Conservation (phyloP, 176 grass and related monocot species). For the Panicum miliaceum region DNA sequence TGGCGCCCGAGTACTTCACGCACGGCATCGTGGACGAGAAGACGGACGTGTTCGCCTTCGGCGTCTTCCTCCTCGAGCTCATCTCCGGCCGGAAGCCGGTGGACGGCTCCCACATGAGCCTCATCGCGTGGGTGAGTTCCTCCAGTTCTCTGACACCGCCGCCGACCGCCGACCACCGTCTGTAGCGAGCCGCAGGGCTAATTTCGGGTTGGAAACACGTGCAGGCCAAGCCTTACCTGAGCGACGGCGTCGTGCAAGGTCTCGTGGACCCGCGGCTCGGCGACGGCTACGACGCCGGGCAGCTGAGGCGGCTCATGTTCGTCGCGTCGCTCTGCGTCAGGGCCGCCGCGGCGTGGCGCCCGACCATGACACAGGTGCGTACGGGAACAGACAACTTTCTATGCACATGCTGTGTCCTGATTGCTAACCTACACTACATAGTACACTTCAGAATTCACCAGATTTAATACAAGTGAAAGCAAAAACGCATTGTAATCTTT, state of each 20-base stretch:
- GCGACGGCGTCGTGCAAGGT: slow-evolving; percentile 64
- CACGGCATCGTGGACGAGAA: slow-evolving; percentile 96
- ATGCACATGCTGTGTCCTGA: neutral
- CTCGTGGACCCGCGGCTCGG: slow-evolving; percentile 79
- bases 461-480: neutral
- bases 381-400: neutral
- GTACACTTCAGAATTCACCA: neutral
- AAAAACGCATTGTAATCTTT: neutral
- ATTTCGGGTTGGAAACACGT: neutral
- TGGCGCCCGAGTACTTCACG: slow-evolving; percentile 94
- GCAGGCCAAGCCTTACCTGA: slow-evolving; percentile 89
- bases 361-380: slow-evolving; percentile 91
- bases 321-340: slow-evolving; percentile 84
- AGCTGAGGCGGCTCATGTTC: slow-evolving; percentile 81
- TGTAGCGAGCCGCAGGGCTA: no score
- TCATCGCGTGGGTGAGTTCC: slow-evolving; percentile 71
- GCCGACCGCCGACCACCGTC: neutral
- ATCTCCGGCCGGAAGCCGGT: slow-evolving; percentile 88
- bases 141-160: neutral
- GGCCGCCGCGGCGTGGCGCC: slow-evolving; percentile 65
- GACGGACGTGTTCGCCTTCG: slow-evolving; percentile 96
- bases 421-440: neutral
- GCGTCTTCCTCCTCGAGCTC: slow-evolving; percentile 95
- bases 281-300: slow-evolving; percentile 70
- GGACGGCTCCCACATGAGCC: slow-evolving; percentile 85